Base-by-base conservation (phyloP, 192 early-diverging fungal species). In the Entomortierella parvispora region DNA sequence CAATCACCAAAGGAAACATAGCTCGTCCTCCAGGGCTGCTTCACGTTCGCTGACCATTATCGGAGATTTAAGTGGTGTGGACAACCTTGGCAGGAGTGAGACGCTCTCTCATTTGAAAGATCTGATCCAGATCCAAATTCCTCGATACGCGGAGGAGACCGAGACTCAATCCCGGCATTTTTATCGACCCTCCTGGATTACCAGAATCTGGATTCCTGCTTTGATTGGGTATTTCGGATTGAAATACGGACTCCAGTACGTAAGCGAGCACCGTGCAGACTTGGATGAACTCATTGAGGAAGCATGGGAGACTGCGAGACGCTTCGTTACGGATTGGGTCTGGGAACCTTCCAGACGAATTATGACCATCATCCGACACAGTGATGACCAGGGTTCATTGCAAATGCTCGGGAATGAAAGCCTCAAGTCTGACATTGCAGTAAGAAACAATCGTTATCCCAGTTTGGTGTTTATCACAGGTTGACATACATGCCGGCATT, bases 291-390 rank as follows among this genome's bases (percentile, higher is more conserved):
- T 84, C 84, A 20, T 87, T 29, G 47, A 77, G 8, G 84, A 89
- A 61, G 82, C 74, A 12, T 72, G 72, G 50, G 79, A 76, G 3
- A 95, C 94, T 2, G 70, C 81, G 11, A 80, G 68, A 26, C 83
- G 90, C 62, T 94, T 95, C 68, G 80, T 88, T 15, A 63, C 79
- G 5, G 90, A 95, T 80, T 98, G 93, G 89, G 84, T 98, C 18
- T 82, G 91, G 55, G 83, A 87, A 29, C 96, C 96, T 1, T 68
- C 93, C 9, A 58, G 82, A 23, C 82, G 90, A 51, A 87, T 94
- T 29, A 92, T 89, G 71, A 83, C 87, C 32, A 96, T 94, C 11
- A 92, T 98, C 37, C 87, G 94, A 37, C 91, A 95, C 53, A 84
- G 84, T 43, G 92, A 95, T 51, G 82, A 88, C n/a, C 86, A 90